These are phyloP conservation scores for Sindora glabra DNA, from an alignment of 306 rosid species.

Conservation along the genomic window DNA sequence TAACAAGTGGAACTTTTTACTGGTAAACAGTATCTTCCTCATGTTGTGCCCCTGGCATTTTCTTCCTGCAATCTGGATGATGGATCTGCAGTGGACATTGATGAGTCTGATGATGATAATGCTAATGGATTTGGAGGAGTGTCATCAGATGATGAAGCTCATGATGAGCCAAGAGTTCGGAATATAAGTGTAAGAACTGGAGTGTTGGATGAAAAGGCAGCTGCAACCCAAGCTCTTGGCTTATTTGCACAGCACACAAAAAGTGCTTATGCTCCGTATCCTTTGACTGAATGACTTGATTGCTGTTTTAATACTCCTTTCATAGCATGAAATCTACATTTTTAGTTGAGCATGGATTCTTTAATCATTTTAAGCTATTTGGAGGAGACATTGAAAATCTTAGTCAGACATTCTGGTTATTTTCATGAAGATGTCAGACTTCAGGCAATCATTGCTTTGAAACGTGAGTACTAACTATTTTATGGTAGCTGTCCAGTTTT, in stretches of 20 bases:
- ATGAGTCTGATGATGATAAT: slow-evolving; percentile 76
- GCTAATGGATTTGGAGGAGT: slow-evolving; percentile 92
- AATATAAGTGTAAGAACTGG: slow-evolving; percentile 95
- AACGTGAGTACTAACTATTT: slow-evolving; percentile 53
- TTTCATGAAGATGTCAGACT: slow-evolving; percentile 99
- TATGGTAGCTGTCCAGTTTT: background rate
- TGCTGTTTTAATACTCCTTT: background rate
- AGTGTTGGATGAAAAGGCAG: slow-evolving; percentile 97
- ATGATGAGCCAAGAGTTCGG: slow-evolving; percentile 93
- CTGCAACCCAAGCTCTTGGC: slow-evolving; percentile 99
- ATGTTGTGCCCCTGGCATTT: slow-evolving; percentile 85
- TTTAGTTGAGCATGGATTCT: slow-evolving; percentile 23
- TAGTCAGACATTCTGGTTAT: slow-evolving; percentile 67
- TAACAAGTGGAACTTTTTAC: slow-evolving; percentile 15
- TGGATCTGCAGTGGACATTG: slow-evolving; percentile 91
- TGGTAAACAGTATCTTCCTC: slow-evolving; percentile 88
- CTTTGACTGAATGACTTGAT: slow-evolving; percentile 12
- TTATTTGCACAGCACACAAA: slow-evolving; percentile 86
- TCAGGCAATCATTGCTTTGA: slow-evolving; percentile 78
- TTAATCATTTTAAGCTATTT: slow-evolving; percentile 60
- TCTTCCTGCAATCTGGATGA: slow-evolving; percentile 97
- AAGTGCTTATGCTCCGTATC: slow-evolving; percentile 87
- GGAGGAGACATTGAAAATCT: slow-evolving; percentile 87
- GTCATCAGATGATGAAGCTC: slow-evolving; percentile 96
- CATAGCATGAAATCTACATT: background rate